Evolutionary conservation across 2,329 filamentous ascomycete species (phyloP).

Genomic region (Fusarium sp.): DNA sequence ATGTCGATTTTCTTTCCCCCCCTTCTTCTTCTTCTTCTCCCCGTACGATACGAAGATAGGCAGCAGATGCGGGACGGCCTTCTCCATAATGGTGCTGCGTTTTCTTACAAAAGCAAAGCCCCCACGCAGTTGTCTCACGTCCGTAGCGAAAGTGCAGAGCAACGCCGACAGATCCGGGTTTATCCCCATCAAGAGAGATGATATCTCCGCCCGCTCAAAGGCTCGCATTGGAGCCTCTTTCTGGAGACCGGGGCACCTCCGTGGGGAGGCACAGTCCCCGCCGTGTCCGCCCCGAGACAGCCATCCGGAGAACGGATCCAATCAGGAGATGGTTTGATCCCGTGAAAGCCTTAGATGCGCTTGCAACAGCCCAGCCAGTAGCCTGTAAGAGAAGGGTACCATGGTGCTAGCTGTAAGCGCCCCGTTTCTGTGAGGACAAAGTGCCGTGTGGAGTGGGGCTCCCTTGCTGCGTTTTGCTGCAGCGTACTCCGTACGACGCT

Average conservation of each 20-base stretch:
- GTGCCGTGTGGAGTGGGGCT: constrained; percentile 21
- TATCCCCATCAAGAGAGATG: constrained; percentile 21
- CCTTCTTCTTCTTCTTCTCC: constrained; percentile 12
- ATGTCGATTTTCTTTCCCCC: constrained; percentile 15
- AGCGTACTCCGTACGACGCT: constrained; percentile 17
- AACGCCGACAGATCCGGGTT: constrained; percentile 35
- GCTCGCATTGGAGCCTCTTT: constrained; percentile 7
- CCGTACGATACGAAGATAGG: constrained; percentile 2
- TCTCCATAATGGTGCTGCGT: constrained; percentile 10
- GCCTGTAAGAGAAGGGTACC: constrained; percentile 21
- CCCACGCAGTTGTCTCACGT: constrained; percentile 30
- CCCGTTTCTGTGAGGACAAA: constrained; percentile 28
- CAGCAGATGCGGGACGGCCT: constrained; percentile 4
- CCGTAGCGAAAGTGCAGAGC: constrained; percentile 14
- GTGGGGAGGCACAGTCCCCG: constrained; percentile 28
- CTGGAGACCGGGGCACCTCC: constrained; percentile 29
- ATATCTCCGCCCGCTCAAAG: constrained; percentile 23
- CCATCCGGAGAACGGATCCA: constrained; percentile 34
- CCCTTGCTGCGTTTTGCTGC: constrained; percentile 19
- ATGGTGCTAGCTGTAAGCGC: constrained; percentile 22
- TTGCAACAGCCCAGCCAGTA: constrained; percentile 8
- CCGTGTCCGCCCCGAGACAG: constrained; percentile 36
- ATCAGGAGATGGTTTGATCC: constrained; percentile 3
- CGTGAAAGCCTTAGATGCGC: constrained; percentile 28
- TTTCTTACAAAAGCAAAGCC: constrained; percentile 14